A percentile compares a stretch with the other conserved stretches of the same genome.
phyloP scores from a whole-genome alignment of 2,329 filamentous ascomycete species.

The Gaeumannomyces tritici region DNA sequence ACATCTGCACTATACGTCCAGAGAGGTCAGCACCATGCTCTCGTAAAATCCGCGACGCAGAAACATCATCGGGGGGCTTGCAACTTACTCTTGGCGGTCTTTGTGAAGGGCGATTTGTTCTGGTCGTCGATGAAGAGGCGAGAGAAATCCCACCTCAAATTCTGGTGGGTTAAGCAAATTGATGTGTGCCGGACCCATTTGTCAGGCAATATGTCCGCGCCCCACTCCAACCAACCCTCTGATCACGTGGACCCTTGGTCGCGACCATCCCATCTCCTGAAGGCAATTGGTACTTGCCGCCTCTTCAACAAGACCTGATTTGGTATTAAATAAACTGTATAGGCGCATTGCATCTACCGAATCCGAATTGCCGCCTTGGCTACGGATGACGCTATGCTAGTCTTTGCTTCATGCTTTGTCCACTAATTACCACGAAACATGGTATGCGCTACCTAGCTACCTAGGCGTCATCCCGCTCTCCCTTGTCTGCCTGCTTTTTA shows the following conservation, averaged over 20 bases:
- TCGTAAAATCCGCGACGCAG: conserved; percentile 4
- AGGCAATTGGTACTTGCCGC: too few species aligned
- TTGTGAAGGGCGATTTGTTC: conserved; percentile 1
- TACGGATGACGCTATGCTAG: background rate
- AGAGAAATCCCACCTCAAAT: conserved; percentile 6
- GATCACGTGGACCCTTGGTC: conserved; percentile 2
- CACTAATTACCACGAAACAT: background rate
- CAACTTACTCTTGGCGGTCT: conserved; percentile 15
- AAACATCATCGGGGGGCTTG: background rate
- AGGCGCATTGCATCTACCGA: background rate
- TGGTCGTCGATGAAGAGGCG: conserved; percentile 5
- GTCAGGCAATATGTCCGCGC: background rate
- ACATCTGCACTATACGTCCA: conserved; percentile 72
- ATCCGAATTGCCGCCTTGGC: background rate
- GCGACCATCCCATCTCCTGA: background rate
- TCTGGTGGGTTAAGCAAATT: conserved; percentile 11
- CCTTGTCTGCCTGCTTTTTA: background rate
- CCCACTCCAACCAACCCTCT: background rate
- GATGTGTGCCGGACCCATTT: background rate
- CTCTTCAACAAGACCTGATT: background rate
- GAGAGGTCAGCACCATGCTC: conserved; percentile 12
- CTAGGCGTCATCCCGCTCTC: background rate
- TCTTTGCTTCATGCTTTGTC: background rate
- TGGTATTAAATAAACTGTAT: background rate
- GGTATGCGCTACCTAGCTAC: background rate